Evolutionary conservation across 768 basidiomycete species (phyloP).

Genomic region (Calocybe indica): DNA sequence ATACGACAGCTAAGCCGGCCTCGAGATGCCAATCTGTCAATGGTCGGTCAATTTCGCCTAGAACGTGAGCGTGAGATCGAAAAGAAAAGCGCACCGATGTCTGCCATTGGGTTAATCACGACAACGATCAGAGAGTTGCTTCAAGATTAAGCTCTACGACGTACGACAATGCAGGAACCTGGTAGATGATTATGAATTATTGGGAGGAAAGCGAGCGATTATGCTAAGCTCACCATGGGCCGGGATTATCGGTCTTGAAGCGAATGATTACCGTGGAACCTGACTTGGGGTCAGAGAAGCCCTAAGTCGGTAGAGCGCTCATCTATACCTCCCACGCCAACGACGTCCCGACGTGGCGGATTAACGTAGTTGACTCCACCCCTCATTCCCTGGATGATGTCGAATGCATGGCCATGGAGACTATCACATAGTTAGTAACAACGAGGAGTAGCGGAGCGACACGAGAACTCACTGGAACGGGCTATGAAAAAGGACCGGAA

Average conservation of each 20-base stretch:
- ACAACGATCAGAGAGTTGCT: no score
- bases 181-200: slow-evolving; percentile 6
- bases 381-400: no score
- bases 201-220: background rate
- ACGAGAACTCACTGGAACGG: no score
- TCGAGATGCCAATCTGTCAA: background rate
- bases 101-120: no score
- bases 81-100: no score
- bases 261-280: slow-evolving; percentile 29
- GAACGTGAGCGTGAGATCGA: no score
- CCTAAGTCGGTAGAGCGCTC: slow-evolving; percentile 17
- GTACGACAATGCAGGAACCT: slow-evolving; percentile 29
- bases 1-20: background rate
- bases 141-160: slow-evolving; percentile 5
- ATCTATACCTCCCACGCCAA: slow-evolving; percentile 25
- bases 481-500: no score
- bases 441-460: no score
- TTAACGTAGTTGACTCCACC: background rate
- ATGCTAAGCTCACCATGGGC: slow-evolving; percentile 18
- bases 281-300: no score
- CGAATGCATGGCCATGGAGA: no score
- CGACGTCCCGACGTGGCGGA: slow-evolving; percentile 43
- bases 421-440: no score
- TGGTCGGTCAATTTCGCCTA: background rate
- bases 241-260: slow-evolving; percentile 34